Conservation (phyloP, 331 rosid species). For the Pyracantha coccinea region DNA sequence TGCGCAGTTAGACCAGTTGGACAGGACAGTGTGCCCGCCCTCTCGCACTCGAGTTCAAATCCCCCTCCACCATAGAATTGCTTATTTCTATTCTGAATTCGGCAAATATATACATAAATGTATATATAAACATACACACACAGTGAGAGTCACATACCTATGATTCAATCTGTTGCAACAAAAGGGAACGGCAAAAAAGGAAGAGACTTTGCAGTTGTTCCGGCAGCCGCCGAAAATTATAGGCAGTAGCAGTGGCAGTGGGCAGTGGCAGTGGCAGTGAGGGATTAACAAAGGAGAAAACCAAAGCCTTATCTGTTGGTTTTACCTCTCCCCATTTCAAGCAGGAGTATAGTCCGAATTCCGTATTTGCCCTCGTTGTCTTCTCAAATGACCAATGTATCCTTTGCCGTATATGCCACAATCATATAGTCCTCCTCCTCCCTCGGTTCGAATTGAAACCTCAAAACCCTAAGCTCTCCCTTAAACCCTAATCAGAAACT, state of each 20-base stretch:
- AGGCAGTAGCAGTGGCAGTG: background rate
- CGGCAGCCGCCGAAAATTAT: background rate
- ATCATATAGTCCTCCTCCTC: too few species aligned
- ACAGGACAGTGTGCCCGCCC: background rate
- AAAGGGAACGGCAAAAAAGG: background rate
- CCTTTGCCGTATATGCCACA: background rate
- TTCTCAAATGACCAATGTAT: background rate
- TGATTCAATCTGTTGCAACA: background rate
- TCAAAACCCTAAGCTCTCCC: background rate
- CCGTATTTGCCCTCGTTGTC: constrained; percentile 1
- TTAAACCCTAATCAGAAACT: background rate
- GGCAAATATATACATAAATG: background rate
- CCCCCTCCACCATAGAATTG: background rate
- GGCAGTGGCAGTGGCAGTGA: background rate
- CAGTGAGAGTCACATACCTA: constrained; percentile 3
- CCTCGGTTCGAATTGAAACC: background rate
- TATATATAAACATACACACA: background rate
- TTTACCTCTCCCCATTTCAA: background rate
- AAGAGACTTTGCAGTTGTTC: background rate
- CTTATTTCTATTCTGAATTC: too few species aligned
- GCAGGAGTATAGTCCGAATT: background rate
- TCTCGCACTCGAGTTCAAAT: background rate
- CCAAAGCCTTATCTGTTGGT: constrained; percentile 6
- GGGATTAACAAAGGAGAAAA: background rate
- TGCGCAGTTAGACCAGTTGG: background rate